A percentile compares a stretch with the other conserved stretches of the same genome.
Evolutionary conservation across 257 asterid species (phyloP).

Genomic region (Lithospermum erythrorhizon): DNA sequence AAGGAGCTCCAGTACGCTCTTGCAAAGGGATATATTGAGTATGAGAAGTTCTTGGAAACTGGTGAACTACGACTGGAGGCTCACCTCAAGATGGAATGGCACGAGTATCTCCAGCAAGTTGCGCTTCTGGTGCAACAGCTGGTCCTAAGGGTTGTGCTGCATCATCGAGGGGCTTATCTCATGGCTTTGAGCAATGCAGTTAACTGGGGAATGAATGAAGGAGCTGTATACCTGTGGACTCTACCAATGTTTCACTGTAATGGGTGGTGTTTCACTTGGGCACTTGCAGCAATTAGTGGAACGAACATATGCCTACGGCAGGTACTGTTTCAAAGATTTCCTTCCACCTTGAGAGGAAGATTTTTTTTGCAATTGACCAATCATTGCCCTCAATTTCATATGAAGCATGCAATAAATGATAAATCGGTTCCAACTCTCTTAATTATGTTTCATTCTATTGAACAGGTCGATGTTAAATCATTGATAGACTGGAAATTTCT

Average conservation of each 20-base stretch:
- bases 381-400: not conserved
- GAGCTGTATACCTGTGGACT: conserved; percentile 82
- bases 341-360: not conserved
- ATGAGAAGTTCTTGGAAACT: conserved; percentile 65
- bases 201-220: conserved; percentile 72
- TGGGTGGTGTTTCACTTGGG: conserved; percentile 97
- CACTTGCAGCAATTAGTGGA: conserved; percentile 77
- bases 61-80: conserved; percentile 73
- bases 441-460: too few relatives aligned
- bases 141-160: conserved; percentile 90
- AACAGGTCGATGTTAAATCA: too few relatives aligned
- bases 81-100: conserved; percentile 96
- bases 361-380: not conserved
- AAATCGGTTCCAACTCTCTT: not conserved
- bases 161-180: conserved; percentile 86
- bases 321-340: conserved; percentile 22
- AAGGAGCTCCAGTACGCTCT: conserved; percentile 51
- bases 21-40: conserved; percentile 63
- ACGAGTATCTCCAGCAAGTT: conserved; percentile 78
- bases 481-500: too few relatives aligned
- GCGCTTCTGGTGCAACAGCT: conserved; percentile 92
- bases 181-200: conserved; percentile 69
- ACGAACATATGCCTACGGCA: conserved; percentile 91
- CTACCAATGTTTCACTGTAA: conserved; percentile 93
- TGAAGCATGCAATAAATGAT: not conserved